Base-by-base conservation (phyloP, 2,329 filamentous ascomycete genomes). In the Microdochium nivale region DNA sequence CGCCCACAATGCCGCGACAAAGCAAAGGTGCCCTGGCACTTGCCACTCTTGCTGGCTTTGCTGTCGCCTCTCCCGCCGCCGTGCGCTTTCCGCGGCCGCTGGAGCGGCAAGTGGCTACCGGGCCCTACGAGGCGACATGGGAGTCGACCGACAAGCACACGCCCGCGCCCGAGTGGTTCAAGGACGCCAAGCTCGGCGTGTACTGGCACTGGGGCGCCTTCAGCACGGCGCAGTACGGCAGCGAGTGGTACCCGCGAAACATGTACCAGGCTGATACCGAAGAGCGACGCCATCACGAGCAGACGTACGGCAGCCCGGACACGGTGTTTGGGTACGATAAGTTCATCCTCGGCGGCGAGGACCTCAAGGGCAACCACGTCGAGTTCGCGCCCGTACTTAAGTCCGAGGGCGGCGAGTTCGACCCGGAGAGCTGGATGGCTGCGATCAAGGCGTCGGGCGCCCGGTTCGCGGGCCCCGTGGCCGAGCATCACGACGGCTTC, bases 161-260 rank as follows among this genome's bases (percentile, higher is more conserved):
- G 3, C 14, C 40, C 3, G 21, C 52, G 13, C 55, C 55, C 1
- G 49, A 54, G 16, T 57, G 55, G 55, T 57, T 52, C 35, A 48
- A 51, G 19, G 54, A 52, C 21, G 55, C 53, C 27, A 57, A 57
- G 25, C 55, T 54, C 35, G 55, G 55, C 21, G 49, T 57, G 25
- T 57, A 54, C 49, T 54, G 52, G 46, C 55, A 57, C 52, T 57
- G 55, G 53, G 55, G 55, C 13, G 52, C 53, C 23, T 57, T 54
- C 52, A 50, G 53, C 19, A 53, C 52, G 2, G 50, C 55, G 19
- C 46, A 54, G 16, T 52, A 51, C 27, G 50, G 48, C 27, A 33
- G 25, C 25, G 52, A 56, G 30, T 56, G 52, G 52, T 54, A 54
- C 35, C 50, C 52, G 5, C 49, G 50, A 9, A 50, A 54, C 48